Evolutionary conservation across 257 asterid species (phyloP).

Genomic region (Fraxinus americana): DNA sequence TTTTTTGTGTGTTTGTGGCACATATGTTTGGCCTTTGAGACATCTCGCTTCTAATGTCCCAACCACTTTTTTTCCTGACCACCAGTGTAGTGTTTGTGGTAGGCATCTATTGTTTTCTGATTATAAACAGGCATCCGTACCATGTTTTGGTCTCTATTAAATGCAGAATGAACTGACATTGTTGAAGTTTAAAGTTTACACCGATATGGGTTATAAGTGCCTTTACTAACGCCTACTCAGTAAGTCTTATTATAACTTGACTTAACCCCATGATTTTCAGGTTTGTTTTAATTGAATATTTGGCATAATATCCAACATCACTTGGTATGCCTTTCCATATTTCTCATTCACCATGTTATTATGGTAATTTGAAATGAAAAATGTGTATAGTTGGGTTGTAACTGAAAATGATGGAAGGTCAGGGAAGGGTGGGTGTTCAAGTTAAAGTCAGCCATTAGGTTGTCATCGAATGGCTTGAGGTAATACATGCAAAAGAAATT

Average conservation of each 20-base stretch:
- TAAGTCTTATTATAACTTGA: not conserved
- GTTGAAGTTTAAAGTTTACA: not conserved
- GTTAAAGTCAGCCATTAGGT: not conserved
- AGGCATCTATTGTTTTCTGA: not conserved
- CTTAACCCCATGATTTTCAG: not conserved
- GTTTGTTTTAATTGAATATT: not conserved
- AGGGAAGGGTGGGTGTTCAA: not conserved
- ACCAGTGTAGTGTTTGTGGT: not conserved
- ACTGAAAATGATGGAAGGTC: not conserved
- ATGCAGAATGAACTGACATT: not conserved
- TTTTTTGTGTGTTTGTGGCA: not conserved
- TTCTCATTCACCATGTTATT: not conserved
- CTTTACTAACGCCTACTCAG: constrained; percentile 5
- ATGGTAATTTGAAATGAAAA: not conserved
- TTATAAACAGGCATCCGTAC: not conserved
- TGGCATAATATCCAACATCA: not conserved
- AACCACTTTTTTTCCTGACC: not conserved
- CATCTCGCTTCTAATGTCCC: not conserved
- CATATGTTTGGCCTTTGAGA: constrained; percentile 1
- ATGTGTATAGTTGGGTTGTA: not conserved
- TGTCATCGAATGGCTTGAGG: not conserved
- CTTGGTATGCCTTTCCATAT: not conserved
- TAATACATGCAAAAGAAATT: not conserved
- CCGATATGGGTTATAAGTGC: not conserved
- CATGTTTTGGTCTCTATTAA: not conserved